Evolutionary conservation across 1,284 basidiomycete genomes (phyloP), one percentile per base, ranked within the genome.

Genomic region (Irpex lacteus): DNA sequence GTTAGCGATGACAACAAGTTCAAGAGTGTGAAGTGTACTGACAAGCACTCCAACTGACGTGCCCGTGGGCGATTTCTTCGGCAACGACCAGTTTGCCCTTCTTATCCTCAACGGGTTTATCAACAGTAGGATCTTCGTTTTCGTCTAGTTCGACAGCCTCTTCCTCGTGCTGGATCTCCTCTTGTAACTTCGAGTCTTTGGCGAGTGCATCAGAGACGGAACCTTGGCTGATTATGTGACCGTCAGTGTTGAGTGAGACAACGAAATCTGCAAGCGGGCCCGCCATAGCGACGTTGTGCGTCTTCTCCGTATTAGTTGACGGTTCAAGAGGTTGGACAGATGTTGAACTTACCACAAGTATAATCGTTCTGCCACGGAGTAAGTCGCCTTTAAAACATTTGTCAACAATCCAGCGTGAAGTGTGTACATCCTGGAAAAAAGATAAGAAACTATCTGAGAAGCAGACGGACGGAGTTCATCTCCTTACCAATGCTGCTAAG

Each of bases 321-420:
- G 26, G 26, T 2, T 26, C 26, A 26, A 26, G 26, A 26, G 13
- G 34, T 40, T 0, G 1, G 7, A 21, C 13, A 21, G 36, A 36
- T 60, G 15, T 5, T n/a, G 26, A 34, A 65, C 86, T 68, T 73
- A 90, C 89, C 65, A 92, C 89, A 6, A 94, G 78, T 13, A 94
- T 73, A 44, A 93, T 78, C 0, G 91, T 94, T 58, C 91, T 81
- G 5, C 83, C 87, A 56, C 81, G 78, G 32, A 94, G 75, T 7
- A 94, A 77, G 64, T 89, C 86, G 5, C 91, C 89, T 60, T 78
- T 75, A 75, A 95, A 85, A 68, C 91, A 90, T 62, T 92, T 85
- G 50, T 92, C 85, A 21, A 93, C 85, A 65, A 94, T 88, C 84
- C 85, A 92, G 61, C 85, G 85, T 0, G 90, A 82, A 1, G 91